Conservation (phyloP, 257 asterid genomes). For the Vinca minor region DNA sequence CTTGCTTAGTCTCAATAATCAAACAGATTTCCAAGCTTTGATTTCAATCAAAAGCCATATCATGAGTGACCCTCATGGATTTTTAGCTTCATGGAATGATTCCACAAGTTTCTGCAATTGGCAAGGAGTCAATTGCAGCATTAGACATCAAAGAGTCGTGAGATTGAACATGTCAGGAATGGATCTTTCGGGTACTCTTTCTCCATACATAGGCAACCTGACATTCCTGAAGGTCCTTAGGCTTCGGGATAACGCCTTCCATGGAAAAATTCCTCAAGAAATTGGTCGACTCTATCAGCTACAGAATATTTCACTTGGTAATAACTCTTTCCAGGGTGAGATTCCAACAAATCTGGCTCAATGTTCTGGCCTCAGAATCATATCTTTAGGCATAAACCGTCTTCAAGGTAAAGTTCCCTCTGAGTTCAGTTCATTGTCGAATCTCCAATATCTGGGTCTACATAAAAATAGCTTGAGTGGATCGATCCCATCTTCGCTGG, state of each 20-base stretch:
- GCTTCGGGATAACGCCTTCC: background rate
- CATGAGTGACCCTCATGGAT: background rate
- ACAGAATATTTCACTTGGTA: background rate
- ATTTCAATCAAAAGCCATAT: background rate
- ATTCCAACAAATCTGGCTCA: constrained; percentile 1
- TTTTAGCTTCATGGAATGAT: constrained; percentile 2
- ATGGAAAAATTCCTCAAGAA: background rate
- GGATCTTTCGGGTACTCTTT: background rate
- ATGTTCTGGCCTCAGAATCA: background rate
- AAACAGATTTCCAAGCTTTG: constrained; percentile 1
- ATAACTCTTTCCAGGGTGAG: background rate
- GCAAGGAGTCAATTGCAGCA: background rate
- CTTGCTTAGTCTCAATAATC: background rate
- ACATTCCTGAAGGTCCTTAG: constrained; percentile 8
- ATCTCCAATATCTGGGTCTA: background rate
- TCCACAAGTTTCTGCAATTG: constrained; percentile 1
- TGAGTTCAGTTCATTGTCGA: background rate
- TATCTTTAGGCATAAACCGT: background rate
- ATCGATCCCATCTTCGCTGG: constrained; percentile 1
- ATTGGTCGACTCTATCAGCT: constrained; percentile 7
- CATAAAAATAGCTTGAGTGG: background rate
- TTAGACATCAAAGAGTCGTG: background rate
- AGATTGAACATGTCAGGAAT: background rate
- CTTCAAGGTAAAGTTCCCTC: constrained; percentile 2
- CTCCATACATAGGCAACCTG: constrained; percentile 7